These are phyloP conservation scores for Blastobotrys indianensis DNA, from an alignment of 1,139 yeast species.

Conservation along the genomic window DNA sequence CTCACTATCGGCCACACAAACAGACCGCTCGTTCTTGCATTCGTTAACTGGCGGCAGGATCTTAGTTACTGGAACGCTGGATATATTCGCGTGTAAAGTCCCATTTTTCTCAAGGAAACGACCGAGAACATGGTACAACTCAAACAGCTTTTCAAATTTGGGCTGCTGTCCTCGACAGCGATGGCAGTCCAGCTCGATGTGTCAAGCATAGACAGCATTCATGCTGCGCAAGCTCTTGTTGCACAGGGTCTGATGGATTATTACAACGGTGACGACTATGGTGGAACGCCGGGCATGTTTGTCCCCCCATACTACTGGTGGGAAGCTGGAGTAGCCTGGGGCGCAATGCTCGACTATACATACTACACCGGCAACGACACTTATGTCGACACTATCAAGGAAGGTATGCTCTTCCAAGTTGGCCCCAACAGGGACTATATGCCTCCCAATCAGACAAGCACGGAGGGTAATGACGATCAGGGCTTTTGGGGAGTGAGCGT, in stretches of 20 bases:
- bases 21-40: too few species aligned
- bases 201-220: conserved; percentile 23
- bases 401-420: conserved; percentile 57
- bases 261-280: conserved; percentile 51
- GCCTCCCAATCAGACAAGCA: conserved; percentile 66
- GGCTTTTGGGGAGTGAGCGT: conserved; percentile 86
- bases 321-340: conserved; percentile 91
- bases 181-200: conserved; percentile 17
- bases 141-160: too few species aligned
- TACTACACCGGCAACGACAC: conserved; percentile 58
- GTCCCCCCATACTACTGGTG: conserved; percentile 82
- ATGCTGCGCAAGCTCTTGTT: conserved; percentile 48
- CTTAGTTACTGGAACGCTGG: too few species aligned
- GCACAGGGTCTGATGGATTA: conserved; percentile 66
- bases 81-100: too few species aligned
- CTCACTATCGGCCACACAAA: too few species aligned
- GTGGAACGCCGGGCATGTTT: conserved; percentile 69
- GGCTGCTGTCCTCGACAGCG: too few species aligned
- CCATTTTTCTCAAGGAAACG: too few species aligned
- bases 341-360: conserved; percentile 64
- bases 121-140: too few species aligned
- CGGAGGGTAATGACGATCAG: conserved; percentile 92
- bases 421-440: conserved; percentile 65
- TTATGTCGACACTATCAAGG: conserved; percentile 48
- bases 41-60: too few species aligned